Conservation (phyloP, 305 asterid species). For the Salvia sclarea region DNA sequence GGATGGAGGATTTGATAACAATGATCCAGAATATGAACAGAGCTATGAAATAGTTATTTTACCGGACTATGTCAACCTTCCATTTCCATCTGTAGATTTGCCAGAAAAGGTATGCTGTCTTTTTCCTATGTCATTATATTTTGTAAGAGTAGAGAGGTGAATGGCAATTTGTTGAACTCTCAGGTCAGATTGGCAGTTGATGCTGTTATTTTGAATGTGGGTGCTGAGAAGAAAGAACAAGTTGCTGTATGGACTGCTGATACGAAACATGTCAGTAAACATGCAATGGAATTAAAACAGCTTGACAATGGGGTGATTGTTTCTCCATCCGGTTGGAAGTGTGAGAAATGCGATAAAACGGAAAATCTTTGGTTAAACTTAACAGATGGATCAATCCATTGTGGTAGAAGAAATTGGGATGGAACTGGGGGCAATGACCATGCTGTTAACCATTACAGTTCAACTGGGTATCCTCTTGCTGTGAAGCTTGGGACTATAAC, state of each 20-base stretch:
- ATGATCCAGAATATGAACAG: conserved; percentile 75
- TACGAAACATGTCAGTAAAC: conserved; percentile 66
- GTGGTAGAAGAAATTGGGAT: conserved; percentile 93
- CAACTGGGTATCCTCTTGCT: conserved; percentile 77
- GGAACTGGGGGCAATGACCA: conserved; percentile 97
- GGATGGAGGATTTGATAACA: conserved; percentile 90
- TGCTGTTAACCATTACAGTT: conserved; percentile 77
- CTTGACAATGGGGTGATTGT: conserved; percentile 80
- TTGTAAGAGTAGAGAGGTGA: conserved; percentile 19
- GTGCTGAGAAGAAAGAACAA: conserved; percentile 94
- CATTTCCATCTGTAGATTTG: conserved; percentile 93
- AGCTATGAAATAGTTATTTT: conserved; percentile 68
- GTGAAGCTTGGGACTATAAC: conserved; percentile 99
- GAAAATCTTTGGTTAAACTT: conserved; percentile 96
- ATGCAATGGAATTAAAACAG: conserved; percentile 80
- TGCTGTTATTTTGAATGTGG: conserved; percentile 71
- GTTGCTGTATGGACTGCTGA: conserved; percentile 95
- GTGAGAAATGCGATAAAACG: conserved; percentile 87
- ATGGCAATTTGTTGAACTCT: conserved; percentile 26
- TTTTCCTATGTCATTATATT: conserved; percentile 4
- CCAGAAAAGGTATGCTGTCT: conserved; percentile 74
- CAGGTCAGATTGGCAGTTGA: conserved; percentile 97
- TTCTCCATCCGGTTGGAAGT: conserved; percentile 95
- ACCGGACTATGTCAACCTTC: conserved; percentile 76
- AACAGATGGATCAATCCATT: conserved; percentile 88